These are phyloP conservation scores for carrot (Daucus carota) DNA, from an alignment of 129 eudicot genomes.

Conservation along the genomic window DNA sequence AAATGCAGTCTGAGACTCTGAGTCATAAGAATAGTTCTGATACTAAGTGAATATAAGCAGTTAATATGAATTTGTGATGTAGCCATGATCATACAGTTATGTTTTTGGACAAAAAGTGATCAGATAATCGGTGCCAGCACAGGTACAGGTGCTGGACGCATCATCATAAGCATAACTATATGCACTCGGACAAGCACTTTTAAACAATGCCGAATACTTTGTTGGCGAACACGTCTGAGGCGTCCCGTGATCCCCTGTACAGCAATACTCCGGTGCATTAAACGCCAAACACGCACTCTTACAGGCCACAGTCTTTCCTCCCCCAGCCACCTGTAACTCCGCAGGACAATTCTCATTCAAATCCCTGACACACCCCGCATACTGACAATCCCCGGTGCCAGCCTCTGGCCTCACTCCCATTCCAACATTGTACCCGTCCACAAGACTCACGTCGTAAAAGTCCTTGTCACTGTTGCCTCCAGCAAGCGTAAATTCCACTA, in stretches of 20 bases:
- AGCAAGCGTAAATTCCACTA: slow-evolving; percentile 61
- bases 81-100: not conserved
- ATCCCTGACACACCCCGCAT: slow-evolving; percentile 68
- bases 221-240: slow-evolving; percentile 67
- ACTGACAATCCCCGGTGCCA: slow-evolving; percentile 65
- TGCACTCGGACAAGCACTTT: slow-evolving; percentile 69
- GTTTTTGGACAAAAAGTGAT: slow-evolving; percentile 58
- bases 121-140: slow-evolving; percentile 59
- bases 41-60: not conserved
- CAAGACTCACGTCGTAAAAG: slow-evolving; percentile 72
- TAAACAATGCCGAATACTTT: slow-evolving; percentile 51
- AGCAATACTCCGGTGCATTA: slow-evolving; percentile 55
- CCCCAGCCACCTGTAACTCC: slow-evolving; percentile 42
- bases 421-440: slow-evolving; percentile 77
- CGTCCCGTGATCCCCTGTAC: slow-evolving; percentile 59
- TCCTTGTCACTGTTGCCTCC: slow-evolving; percentile 41
- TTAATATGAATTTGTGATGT: not conserved
- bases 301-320: slow-evolving; percentile 58
- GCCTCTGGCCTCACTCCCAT: slow-evolving; percentile 52
- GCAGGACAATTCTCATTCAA: slow-evolving; percentile 48
- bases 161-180: slow-evolving; percentile 87
- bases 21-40: not conserved
- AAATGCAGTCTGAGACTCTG: not conserved
- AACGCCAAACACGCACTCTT: slow-evolving; percentile 73
- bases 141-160: slow-evolving; percentile 70